Evolutionary conservation across 2,329 filamentous ascomycete genomes (phyloP), one percentile per base, ranked within the genome.

Genomic region (Hypoxylon sp.): DNA sequence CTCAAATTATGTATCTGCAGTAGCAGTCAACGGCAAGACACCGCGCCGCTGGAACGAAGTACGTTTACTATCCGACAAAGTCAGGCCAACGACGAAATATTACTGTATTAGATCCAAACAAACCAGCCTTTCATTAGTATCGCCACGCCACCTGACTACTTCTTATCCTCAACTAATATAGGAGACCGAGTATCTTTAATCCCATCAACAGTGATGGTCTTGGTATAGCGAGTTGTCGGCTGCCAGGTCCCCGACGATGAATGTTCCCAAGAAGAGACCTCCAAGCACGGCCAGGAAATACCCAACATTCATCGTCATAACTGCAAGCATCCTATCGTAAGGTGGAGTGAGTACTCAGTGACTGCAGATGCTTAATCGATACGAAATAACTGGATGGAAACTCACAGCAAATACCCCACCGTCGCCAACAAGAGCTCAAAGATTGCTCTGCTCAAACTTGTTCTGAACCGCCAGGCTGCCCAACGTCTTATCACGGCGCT

Each of bases 281-380:
- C 49, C 55, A 12, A 62, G 53, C 3, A 63, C 61, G 2, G 61
- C 60, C 8, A 60, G 35, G 43, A 63, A 63, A 38, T 62, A 62
- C 3, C 60, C 60, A 13, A 63, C 45, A 31, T 62, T 61, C 60
- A 62, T 62, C 8, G 60, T 62, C 60, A 62, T 63, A 12, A 61
- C 58, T 5, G 61, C 60, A 26, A 60, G 55, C 61, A 62, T 61
- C 23, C 60, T 63, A 23, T 42, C 11, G 42, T 40, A n/a, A n/a
- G n/a, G n/a, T n/a, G n/a, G n/a, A n/a, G n/a, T n/a, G n/a, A n/a
- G n/a, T n/a, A n/a, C n/a, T n/a, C n/a, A n/a, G n/a, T n/a, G n/a
- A n/a, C n/a, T n/a, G n/a, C n/a, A n/a, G n/a, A n/a, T n/a, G n/a
- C n/a, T n/a, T n/a, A n/a, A n/a, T n/a, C n/a, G n/a, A n/a, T n/a